Conservation (phyloP, 805 yeast genomes). For the Pichia cabralensis region DNA sequence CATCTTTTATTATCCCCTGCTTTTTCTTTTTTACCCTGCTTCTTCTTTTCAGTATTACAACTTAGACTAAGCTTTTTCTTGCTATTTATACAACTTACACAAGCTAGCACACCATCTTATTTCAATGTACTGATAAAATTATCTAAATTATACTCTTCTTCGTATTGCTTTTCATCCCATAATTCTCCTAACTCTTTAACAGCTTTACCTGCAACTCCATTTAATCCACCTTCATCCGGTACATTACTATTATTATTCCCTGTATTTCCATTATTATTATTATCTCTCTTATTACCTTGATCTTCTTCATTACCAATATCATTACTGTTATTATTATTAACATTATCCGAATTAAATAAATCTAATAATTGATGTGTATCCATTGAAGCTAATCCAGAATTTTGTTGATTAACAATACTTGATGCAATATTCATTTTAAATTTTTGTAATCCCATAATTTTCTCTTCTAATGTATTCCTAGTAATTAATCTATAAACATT, state of each 20-base stretch:
- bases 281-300: constrained; percentile 14
- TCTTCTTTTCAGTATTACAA: too few relatives aligned
- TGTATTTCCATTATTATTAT: constrained; percentile 8
- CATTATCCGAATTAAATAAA: constrained; percentile 69
- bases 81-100: too few relatives aligned
- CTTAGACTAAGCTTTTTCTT: too few relatives aligned
- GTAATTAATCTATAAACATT: constrained; percentile 94
- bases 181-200: constrained; percentile 83
- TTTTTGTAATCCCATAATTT: constrained; percentile 95
- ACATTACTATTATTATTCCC: too few relatives aligned
- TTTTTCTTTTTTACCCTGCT: too few relatives aligned
- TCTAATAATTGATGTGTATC: constrained; percentile 91
- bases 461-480: constrained; percentile 87
- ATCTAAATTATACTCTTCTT: constrained; percentile 93
- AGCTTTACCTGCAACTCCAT: constrained; percentile 78
- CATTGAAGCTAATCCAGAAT: constrained; percentile 93
- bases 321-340: constrained; percentile 22
- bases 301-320: constrained; percentile 19
- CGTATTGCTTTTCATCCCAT: constrained; percentile 95
- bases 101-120: too few relatives aligned
- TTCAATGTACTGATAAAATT: constrained; percentile 72
- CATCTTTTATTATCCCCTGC: too few relatives aligned
- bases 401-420: constrained; percentile 92
- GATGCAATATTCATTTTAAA: constrained; percentile 97
- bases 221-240: constrained; percentile 64